Base-by-base conservation (phyloP, 1,139 yeast species). In the Nakaseomyces uthaithaninus region DNA sequence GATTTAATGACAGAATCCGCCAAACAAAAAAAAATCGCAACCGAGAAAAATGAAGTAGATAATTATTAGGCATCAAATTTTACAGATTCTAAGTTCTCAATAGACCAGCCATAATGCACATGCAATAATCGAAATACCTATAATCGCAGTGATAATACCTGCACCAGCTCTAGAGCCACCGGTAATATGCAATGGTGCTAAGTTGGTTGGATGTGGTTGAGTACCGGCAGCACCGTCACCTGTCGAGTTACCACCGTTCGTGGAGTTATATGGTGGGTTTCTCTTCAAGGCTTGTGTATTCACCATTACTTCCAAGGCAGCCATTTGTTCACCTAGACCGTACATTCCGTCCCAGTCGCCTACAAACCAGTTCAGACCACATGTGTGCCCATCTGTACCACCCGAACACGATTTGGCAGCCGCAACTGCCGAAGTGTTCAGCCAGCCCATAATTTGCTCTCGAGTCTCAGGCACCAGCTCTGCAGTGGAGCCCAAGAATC, bases 271-370 rank as follows among this genome's bases (percentile, higher is more conserved):
- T 25, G 83, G 87, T 44, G 76, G 72, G 17, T 72, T 75, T 46
- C 68, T 68, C 27, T 71, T 64, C 40, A 69, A 61, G 17, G 75
- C 75, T 56, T 77, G 66, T 41, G 81, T 68, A 50, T 74, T 79
- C 50, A 79, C 82, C 56, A 87, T 72, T 3, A 75, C 76, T 59
- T 87, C 96, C 43, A 87, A 67, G 0, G 96, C 94, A 37, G 77
- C 63, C 83, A 89, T 84, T 62, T 89, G 95, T 63, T 89, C 96
- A 48, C 97, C 97, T 30, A 89, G 70, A n/a, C 97, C 97, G 52
- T 74, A 87, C 38, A 53, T 59, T 2, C 78, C 80, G 62, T 89
- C 97, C 82, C 87, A 89, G n/a, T 74, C 74, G 36, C 63, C 67
- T 23, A 64, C 56, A 33, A 74, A 65, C 97, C 97, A 89, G 56